phyloP scores from a whole-genome alignment of 2,329 filamentous ascomycete species.

The Aureobasidium sp. region DNA sequence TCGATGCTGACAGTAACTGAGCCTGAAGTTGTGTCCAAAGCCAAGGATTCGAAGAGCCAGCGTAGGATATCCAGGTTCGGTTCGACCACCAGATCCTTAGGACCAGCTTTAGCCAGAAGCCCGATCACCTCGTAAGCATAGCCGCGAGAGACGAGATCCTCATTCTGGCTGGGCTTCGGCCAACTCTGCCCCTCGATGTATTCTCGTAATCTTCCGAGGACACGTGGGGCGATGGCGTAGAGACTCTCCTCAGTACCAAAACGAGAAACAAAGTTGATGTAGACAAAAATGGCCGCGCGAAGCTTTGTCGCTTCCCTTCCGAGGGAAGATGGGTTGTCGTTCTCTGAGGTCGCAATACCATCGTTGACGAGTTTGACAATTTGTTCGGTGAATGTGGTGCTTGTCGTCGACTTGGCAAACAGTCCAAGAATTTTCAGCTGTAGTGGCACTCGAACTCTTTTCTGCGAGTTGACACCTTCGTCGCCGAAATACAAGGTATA shows the following conservation, averaged over 20 bases:
- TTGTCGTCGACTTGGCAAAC: constrained; percentile 65
- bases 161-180: constrained; percentile 53
- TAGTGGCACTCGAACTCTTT: constrained; percentile 54
- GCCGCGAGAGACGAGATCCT: constrained; percentile 58
- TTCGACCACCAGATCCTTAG: constrained; percentile 46
- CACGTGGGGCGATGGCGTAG: constrained; percentile 53
- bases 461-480: constrained; percentile 31
- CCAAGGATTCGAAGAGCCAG: constrained; percentile 78
- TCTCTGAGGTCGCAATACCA: constrained; percentile 41
- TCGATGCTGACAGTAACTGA: constrained; percentile 79
- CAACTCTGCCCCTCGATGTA: constrained; percentile 78
- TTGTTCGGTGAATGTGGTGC: constrained; percentile 58
- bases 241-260: constrained; percentile 57
- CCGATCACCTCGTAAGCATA: constrained; percentile 89
- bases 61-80: constrained; percentile 48
- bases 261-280: constrained; percentile 77
- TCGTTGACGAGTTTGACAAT: constrained; percentile 62
- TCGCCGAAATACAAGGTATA: constrained; percentile 66
- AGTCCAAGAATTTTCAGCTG: constrained; percentile 68
- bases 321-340: constrained; percentile 32
- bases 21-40: constrained; percentile 65
- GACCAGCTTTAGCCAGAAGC: constrained; percentile 59
- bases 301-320: constrained; percentile 71
- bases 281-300: constrained; percentile 72
- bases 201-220: constrained; percentile 59